Evolutionary conservation across 2,329 filamentous ascomycete species (phyloP), one percentile per base, ranked within the genome.

Genomic region (Colletotrichum orbiculare): DNA sequence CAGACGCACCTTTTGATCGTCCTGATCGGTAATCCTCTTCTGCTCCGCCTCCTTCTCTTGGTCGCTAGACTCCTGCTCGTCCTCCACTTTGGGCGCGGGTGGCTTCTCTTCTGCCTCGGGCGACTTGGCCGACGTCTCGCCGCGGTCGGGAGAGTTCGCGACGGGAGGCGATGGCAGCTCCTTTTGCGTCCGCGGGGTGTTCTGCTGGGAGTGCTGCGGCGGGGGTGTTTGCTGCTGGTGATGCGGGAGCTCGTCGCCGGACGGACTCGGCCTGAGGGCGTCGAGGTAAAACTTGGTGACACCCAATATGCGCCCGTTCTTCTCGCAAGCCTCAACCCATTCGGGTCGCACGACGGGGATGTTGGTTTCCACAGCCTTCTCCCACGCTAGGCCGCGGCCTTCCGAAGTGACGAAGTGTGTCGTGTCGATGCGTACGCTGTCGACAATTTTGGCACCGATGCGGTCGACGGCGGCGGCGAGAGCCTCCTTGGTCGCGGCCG

Each of bases 351-450:
- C 96, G 10, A 99, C 93, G 8, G 96, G 96, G 59, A 99, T 97
- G 77, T 98, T 99, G 87, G 94, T 96, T 82, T 98, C 95, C 37
- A 95, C 90, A 1, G 96, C 96, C 82, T 96, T 96, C 80, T 99
- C 96, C 96, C 96, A 99, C 11, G 91, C 86, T 54, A 92, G 85
- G 38, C 96, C 96, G 60, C 94, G 85, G 37, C 94, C 94, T 77
- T 99, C 96, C 9, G 93, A 97, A 68, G 95, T 98, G 65, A 99
- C 93, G 76, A 99, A 99, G 79, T 99, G 96, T 13, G 96, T 99
- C 1, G 96, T 99, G 76, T 99, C 96, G 74, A 99, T 98, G 72
- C 95, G 88, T 55, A 98, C 94, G 11, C 87, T 87, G 71, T 97
- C 95, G 62, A 93, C 91, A 69, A 98, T 84, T 83, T 96, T 97